These are phyloP conservation scores for Penicillium salamii DNA, from an alignment of 495 filamentous ascomycete species.

Conservation along the genomic window DNA sequence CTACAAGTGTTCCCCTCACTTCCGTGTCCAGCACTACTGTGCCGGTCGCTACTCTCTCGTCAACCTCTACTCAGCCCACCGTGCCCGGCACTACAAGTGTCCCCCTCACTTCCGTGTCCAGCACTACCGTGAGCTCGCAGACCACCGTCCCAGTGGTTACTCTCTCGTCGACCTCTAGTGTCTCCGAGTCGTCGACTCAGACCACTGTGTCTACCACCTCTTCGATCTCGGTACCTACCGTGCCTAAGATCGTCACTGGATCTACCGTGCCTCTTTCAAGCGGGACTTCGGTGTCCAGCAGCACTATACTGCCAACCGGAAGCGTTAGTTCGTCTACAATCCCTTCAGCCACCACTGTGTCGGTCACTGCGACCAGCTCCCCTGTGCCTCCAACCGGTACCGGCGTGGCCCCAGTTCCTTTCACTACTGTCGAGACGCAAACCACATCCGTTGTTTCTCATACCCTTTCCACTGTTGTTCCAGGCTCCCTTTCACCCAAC, in stretches of 20 bases:
- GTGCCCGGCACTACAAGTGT: background rate
- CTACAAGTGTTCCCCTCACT: background rate
- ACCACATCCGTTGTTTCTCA: background rate
- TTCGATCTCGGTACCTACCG: too few species aligned
- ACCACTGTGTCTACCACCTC: background rate
- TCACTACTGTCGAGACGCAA: background rate
- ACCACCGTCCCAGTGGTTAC: background rate
- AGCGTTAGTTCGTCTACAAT: background rate
- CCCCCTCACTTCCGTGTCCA: background rate
- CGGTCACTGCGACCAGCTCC: background rate
- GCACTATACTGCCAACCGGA: too few species aligned
- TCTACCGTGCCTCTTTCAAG: too few species aligned
- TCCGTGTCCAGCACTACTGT: background rate
- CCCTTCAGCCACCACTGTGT: conserved; percentile 1
- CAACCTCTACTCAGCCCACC: too few species aligned
- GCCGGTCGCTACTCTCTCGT: too few species aligned
- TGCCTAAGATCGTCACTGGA: background rate
- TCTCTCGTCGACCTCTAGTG: background rate
- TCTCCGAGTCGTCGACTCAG: too few species aligned
- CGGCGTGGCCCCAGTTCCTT: background rate
- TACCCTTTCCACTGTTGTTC: background rate
- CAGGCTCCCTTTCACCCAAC: background rate
- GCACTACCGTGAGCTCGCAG: background rate
- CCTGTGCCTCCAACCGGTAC: background rate
- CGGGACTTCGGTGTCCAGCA: too few species aligned